Evolutionary conservation across 306 rosid species (phyloP).

Genomic region (Quercus dentata): DNA sequence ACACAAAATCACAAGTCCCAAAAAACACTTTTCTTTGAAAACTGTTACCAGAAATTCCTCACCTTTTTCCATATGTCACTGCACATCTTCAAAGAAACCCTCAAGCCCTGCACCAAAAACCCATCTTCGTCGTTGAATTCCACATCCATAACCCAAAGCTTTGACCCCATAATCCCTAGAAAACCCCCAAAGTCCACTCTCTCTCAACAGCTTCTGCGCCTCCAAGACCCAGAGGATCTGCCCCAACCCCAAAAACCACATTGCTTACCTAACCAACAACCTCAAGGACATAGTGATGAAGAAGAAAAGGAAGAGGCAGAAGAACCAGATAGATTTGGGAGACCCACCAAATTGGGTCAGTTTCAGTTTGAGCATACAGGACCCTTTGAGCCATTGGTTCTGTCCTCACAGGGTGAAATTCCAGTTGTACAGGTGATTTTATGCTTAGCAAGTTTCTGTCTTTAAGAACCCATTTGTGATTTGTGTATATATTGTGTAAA

Average conservation of each 20-base stretch:
- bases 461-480: not conserved
- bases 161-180: slow-evolving; percentile 34
- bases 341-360: slow-evolving; percentile 26
- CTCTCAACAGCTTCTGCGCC: slow-evolving; percentile 69
- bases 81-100: slow-evolving; percentile 55
- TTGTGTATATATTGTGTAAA: not conserved
- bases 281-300: slow-evolving; percentile 2
- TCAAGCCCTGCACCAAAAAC: slow-evolving; percentile 53
- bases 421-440: slow-evolving; percentile 60
- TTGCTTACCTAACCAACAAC: slow-evolving; percentile 10
- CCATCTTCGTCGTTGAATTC: slow-evolving; percentile 6
- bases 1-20: not conserved
- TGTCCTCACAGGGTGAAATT: slow-evolving; percentile 52
- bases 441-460: not conserved
- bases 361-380: slow-evolving; percentile 78
- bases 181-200: slow-evolving; percentile 82
- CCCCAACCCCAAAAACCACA: slow-evolving; percentile 23
- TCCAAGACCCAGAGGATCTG: slow-evolving; percentile 35
- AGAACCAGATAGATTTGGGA: slow-evolving; percentile 29
- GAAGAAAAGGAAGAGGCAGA: slow-evolving; percentile 23
- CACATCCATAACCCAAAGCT: slow-evolving; percentile 21
- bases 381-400: slow-evolving; percentile 60
- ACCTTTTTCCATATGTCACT: slow-evolving; percentile 51
- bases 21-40: not conserved
- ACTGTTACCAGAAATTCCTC: not conserved